A percentile compares a stretch with the other conserved stretches of the same genome.
phyloP scores from a whole-genome alignment of 331 rosid genomes.

The Malus hybrid region DNA sequence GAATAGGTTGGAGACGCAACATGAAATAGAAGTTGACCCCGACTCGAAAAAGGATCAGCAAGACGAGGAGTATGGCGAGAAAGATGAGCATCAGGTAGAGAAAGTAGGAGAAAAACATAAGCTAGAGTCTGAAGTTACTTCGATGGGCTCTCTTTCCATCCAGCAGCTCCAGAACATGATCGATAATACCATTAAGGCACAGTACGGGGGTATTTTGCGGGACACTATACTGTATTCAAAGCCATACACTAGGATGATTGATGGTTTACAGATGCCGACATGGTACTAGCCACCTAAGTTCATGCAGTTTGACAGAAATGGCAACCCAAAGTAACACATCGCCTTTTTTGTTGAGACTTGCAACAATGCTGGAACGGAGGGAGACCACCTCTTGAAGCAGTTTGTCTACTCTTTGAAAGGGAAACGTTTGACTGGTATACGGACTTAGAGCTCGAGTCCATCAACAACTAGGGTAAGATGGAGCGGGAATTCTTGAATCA shows the following conservation, averaged over 20 bases:
- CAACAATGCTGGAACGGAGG: fast-evolving
- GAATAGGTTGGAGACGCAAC: not conserved
- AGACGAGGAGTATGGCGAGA: no score
- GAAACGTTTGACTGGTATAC: not conserved
- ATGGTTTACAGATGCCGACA: fast-evolving
- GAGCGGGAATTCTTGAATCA: not conserved
- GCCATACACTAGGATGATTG: not conserved
- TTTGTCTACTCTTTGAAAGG: not conserved
- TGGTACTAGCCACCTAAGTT: not conserved
- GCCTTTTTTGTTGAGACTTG: not conserved
- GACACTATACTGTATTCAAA: not conserved
- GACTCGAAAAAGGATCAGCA: fast-evolving
- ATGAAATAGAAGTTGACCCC: fast-evolving
- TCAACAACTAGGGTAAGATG: not conserved
- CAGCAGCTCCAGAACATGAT: fast-evolving
- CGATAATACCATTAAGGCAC: not conserved
- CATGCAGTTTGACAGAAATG: not conserved
- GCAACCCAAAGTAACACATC: not conserved
- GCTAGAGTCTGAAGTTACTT: not conserved
- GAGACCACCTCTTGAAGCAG: not conserved
- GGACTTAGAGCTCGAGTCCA: not conserved
- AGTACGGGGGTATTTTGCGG: fast-evolving
- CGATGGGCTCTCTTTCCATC: not conserved
- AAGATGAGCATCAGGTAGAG: fast-evolving
- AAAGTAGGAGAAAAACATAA: not conserved